Percentiles rank a stretch among this genome's conserved stretches.
Conservation (phyloP, 495 filamentous ascomycete genomes). For the Daldinia caldariorum region DNA sequence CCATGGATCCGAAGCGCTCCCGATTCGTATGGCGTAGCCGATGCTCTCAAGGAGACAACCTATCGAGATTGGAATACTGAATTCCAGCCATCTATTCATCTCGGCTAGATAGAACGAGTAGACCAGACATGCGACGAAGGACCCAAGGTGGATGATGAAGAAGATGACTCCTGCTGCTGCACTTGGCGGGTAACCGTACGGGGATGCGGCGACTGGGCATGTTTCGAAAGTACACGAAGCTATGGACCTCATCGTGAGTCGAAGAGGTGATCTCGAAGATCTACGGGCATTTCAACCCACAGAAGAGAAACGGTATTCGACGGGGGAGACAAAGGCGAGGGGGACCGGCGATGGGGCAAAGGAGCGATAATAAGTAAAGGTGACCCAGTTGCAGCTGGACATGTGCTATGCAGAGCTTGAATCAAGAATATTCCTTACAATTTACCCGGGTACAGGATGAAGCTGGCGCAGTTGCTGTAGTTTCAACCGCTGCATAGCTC, state of each 20-base stretch:
- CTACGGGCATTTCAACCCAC: conserved; percentile 12
- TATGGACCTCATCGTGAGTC: conserved; percentile 34
- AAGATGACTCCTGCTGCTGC: conserved; percentile 32
- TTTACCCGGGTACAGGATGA: conserved; percentile 14
- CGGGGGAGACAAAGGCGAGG: conserved; percentile 2
- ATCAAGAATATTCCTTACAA: conserved; percentile 3
- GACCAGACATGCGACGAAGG: conserved; percentile 29
- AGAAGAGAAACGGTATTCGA: conserved; percentile 12
- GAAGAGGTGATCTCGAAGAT: neutral
- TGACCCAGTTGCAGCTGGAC: conserved; percentile 1
- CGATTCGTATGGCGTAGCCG: conserved; percentile 30
- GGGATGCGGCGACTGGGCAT: conserved; percentile 32
- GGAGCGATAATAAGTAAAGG: conserved; percentile 22
- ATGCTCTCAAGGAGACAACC: conserved; percentile 32
- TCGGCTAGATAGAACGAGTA: conserved; percentile 37
- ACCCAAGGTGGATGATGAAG: conserved; percentile 31
- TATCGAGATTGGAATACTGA: conserved; percentile 35
- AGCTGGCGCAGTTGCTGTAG: conserved; percentile 10
- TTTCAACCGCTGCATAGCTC: conserved; percentile 3
- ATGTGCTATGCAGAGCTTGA: neutral
- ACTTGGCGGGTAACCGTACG: conserved; percentile 41
- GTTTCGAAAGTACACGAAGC: conserved; percentile 35
- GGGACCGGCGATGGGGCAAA: neutral
- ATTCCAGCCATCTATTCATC: conserved; percentile 33
- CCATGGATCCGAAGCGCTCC: conserved; percentile 36